Conservation (phyloP, 257 asterid genomes). For the Ballota nigra region DNA sequence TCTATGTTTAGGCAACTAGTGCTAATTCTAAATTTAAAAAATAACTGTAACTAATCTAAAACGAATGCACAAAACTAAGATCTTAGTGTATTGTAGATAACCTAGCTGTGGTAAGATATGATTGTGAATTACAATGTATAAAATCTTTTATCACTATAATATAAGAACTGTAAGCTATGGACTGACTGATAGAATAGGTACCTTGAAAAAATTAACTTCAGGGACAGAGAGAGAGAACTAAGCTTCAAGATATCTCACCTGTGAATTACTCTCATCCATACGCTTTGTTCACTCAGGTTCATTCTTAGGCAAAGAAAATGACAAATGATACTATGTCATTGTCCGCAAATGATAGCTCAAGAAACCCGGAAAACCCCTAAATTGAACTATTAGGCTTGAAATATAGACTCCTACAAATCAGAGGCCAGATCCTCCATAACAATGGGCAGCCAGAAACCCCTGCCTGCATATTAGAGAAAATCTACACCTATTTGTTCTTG, state of each 20-base stretch:
- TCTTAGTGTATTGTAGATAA: background rate
- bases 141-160: background rate
- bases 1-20: constrained; percentile 25
- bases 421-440: constrained; percentile 42
- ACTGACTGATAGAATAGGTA: constrained; percentile 14
- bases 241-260: constrained; percentile 45
- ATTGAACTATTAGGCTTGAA: constrained; percentile 36
- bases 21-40: constrained; percentile 15
- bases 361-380: constrained; percentile 37
- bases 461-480: constrained; percentile 37
- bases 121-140: constrained; percentile 10
- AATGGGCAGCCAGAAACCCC: constrained; percentile 31
- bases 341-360: constrained; percentile 35
- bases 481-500: constrained; percentile 43
- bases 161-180: constrained; percentile 8
- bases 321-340: constrained; percentile 27
- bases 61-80: constrained; percentile 20
- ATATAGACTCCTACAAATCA: constrained; percentile 36
- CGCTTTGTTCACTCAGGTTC: constrained; percentile 47
- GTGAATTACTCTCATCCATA: constrained; percentile 35
- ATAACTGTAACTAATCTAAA: constrained; percentile 16
- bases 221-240: constrained; percentile 10
- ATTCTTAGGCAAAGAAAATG: constrained; percentile 37
- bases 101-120: constrained; percentile 14
- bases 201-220: background rate